A percentile compares a stretch with the other conserved stretches of the same genome.
These are phyloP conservation scores for Aspergillus homomorphus DNA, from an alignment of 495 filamentous ascomycete genomes.

Conservation along the genomic window DNA sequence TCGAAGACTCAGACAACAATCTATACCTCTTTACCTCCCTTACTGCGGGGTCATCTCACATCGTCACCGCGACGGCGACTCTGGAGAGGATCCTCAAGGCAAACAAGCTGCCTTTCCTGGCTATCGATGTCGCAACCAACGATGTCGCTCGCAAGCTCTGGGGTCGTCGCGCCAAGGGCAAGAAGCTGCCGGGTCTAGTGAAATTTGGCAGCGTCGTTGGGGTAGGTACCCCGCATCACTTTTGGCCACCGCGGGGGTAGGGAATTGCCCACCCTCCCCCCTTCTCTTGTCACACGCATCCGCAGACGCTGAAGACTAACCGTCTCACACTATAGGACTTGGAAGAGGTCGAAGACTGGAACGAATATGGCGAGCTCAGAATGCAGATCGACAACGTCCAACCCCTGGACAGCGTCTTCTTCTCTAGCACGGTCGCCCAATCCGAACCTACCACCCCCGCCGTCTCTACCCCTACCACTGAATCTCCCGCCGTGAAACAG, in stretches of 20 bases:
- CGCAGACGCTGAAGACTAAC: slow-evolving; percentile 1
- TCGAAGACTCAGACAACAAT: slow-evolving; percentile 56
- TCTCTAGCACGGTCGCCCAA: slow-evolving; percentile 41
- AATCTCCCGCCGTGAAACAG: slow-evolving; percentile 33
- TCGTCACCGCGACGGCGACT: slow-evolving; percentile 91
- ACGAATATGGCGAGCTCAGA: slow-evolving; percentile 94
- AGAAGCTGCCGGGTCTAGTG: slow-evolving; percentile 85
- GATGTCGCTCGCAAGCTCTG: slow-evolving; percentile 88
- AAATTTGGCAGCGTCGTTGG: slow-evolving; percentile 83
- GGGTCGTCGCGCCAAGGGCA: slow-evolving; percentile 73
- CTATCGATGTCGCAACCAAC: slow-evolving; percentile 88
- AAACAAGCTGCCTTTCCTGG: slow-evolving; percentile 89
- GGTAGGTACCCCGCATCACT: slow-evolving; percentile 51
- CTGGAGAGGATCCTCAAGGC: slow-evolving; percentile 95
- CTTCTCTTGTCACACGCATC: neutral
- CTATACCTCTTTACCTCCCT: slow-evolving; percentile 94
- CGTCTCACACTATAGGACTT: slow-evolving; percentile 60
- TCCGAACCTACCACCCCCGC: slow-evolving; percentile 25
- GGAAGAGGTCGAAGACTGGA: slow-evolving; percentile 96
- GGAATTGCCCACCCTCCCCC: neutral
- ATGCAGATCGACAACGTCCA: slow-evolving; percentile 61
- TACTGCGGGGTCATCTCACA: slow-evolving; percentile 95
- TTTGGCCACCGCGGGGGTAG: neutral
- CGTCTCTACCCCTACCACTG: slow-evolving; percentile 38
- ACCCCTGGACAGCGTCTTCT: slow-evolving; percentile 34